A percentile compares a stretch with the other conserved stretches of the same genome.
Conservation (phyloP, 768 basidiomycete species). For the Lentinus tigrinus region DNA sequence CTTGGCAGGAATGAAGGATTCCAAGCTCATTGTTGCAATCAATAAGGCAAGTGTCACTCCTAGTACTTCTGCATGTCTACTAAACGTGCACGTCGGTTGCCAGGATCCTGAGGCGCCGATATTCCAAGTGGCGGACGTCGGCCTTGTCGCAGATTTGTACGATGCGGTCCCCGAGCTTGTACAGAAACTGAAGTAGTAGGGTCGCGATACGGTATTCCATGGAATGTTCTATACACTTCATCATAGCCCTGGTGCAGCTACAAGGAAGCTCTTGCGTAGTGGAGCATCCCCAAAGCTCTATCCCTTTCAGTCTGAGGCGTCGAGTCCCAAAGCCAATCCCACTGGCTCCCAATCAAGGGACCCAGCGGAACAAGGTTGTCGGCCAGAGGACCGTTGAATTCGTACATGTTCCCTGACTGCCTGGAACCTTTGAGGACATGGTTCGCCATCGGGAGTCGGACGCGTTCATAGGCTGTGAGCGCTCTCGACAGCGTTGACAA, state of each 20-base stretch:
- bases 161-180: constrained; percentile 89
- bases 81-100: background rate
- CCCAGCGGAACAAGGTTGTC: constrained; percentile 39
- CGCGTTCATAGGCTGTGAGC: constrained; percentile 29
- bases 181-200: constrained; percentile 67
- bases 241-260: background rate
- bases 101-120: constrained; percentile 98
- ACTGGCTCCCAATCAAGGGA: constrained; percentile 39
- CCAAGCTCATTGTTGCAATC: constrained; percentile 95
- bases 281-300: constrained; percentile 12
- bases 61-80: background rate
- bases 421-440: constrained; percentile 24
- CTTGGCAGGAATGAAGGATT: constrained; percentile 99
- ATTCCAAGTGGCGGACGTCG: constrained; percentile 96
- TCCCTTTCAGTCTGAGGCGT: constrained; percentile 35
- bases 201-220: background rate
- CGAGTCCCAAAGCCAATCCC: constrained; percentile 41
- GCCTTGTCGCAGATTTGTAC: constrained; percentile 91
- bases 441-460: constrained; percentile 30
- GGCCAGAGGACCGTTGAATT: constrained; percentile 34
- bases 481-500: constrained; percentile 19
- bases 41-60: constrained; percentile 70
- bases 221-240: background rate
- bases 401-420: constrained; percentile 26
- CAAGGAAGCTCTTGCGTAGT: background rate